Base-by-base conservation (phyloP, 2,329 filamentous ascomycete genomes). In the Clonostachys sp. region DNA sequence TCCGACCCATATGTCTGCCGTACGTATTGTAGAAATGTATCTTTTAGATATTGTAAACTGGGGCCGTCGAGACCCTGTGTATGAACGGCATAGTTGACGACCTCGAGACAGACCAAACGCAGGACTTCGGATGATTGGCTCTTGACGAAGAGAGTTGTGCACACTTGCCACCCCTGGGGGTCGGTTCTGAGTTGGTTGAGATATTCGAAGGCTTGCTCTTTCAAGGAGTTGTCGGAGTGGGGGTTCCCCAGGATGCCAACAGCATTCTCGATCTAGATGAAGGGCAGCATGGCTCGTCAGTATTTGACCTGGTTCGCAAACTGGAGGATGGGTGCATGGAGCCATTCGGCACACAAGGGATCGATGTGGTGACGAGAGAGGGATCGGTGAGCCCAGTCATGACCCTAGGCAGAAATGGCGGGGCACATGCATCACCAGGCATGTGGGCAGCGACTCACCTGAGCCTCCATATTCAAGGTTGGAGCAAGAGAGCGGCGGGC, bases 161-260 rank as follows among this genome's bases (percentile, higher is more conserved):
- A 95, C 58, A 89, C 83, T 67, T 95, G 91, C 89, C 92, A 96
- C 67, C 87, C 91, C 60, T 89, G 84, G 43, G 89, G 83, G 62
- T 96, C 86, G 61, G 84, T 75, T 54, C 91, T 84, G 52, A 97
- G 77, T 63, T 91, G 89, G 66, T 82, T 77, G 45, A 88, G 76
- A 66, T 88, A 95, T 47, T 90, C 82, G 65, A 89, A 87, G 55
- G 92, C 91, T 73, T 96, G 91, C 51, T 73, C 70, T 70, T 92
- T 91, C 61, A 95, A 77, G 55, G 75, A 71, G 60, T 81, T 83
- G 67, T 91, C 83, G 59, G 90, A 87, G 59, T 79, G 72, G 50
- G 89, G 89, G 69, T 92, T 86, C 74, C 85, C 94, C 68, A 90
- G 89, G 72, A 97, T 95, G 68, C 94, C 84, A 73, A 97, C 94